Base-by-base conservation (phyloP, 208 protist species). In the Wallacemonas collosoma region DNA sequence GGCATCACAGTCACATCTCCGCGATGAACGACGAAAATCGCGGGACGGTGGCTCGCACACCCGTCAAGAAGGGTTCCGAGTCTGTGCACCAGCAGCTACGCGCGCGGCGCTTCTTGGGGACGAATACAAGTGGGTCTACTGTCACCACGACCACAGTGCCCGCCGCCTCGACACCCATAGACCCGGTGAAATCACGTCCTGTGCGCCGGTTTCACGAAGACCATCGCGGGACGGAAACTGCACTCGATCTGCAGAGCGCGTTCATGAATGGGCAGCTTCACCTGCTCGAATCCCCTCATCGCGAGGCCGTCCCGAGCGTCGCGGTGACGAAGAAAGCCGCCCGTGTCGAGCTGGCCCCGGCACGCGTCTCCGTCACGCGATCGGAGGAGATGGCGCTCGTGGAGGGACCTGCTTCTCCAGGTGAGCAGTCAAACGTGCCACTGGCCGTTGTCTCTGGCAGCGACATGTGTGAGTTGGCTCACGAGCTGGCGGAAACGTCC, bases 31-130 rank as follows among this genome's bases (percentile, higher is more conserved):
- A 61, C 15, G 17, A 65, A 14, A 55, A 68, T 61, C 5, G 43
- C 35, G n/a, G 26, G 54, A 26, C 8, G n/a, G 50, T 74, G 26
- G 55, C 60, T 8, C 60, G 60, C 41, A 65, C 60, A 47, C 60
- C 60, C 3, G 60, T 65, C 60, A 65, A 65, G 60, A 65, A 65
- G 38, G 60, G 17, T 3, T 51, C 36, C 60, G 41, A 65, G 60
- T 41, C 60, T 14, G 60, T 6, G 60, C 60, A 65, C 36, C 60
- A 65, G 43, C 60, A 65, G 15, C 43, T 65, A 14, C 60, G 60
- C 9, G 60, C 60, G 36, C 60, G 60, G 6, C 60, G 60, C n/a
- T 65, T 65, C 43, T 35, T 65, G 41, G 60, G 60, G 0, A 4
- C 38, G 7, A 41, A 51, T 3, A n/a, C 40, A 17, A 45, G 6